Conservation (phyloP, 192 early-diverging fungal genomes). For the Coemansia sp. region DNA sequence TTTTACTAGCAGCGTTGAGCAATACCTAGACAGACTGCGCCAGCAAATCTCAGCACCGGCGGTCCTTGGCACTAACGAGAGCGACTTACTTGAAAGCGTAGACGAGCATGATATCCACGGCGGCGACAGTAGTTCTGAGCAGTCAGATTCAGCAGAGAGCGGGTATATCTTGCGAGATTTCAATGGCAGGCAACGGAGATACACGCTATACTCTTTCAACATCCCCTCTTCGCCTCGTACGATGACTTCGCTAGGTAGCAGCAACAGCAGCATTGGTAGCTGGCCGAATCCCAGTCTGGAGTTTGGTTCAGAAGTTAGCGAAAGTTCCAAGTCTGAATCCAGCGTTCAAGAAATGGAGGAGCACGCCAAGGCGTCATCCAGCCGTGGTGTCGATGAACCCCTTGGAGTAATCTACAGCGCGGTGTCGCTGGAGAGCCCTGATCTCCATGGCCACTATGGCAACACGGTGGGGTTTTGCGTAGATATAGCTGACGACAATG, state of each 20-base stretch:
- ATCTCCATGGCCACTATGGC: background rate
- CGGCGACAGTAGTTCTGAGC: background rate
- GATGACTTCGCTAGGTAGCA: slow-evolving; percentile 10
- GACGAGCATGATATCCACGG: background rate
- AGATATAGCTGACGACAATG: background rate
- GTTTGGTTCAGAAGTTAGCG: background rate
- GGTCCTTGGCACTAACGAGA: background rate
- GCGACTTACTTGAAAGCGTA: background rate
- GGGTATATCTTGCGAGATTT: background rate
- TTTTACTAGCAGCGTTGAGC: slow-evolving; percentile 42
- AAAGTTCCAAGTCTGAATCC: background rate
- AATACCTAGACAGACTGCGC: slow-evolving; percentile 45
- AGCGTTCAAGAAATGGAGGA: background rate
- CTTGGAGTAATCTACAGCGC: too few relatives aligned
- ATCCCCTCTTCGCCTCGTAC: slow-evolving; percentile 38
- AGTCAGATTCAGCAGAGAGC: background rate
- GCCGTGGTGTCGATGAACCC: too few relatives aligned
- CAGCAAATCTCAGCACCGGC: slow-evolving; percentile 17
- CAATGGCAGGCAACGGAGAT: background rate
- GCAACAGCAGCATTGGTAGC: background rate
- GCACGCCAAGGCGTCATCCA: background rate
- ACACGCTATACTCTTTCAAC: background rate
- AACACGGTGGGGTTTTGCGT: background rate
- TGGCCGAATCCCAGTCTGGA: background rate
- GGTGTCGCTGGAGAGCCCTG: background rate